Evolutionary conservation across 768 basidiomycete species (phyloP).

Genomic region (Russula earlei): DNA sequence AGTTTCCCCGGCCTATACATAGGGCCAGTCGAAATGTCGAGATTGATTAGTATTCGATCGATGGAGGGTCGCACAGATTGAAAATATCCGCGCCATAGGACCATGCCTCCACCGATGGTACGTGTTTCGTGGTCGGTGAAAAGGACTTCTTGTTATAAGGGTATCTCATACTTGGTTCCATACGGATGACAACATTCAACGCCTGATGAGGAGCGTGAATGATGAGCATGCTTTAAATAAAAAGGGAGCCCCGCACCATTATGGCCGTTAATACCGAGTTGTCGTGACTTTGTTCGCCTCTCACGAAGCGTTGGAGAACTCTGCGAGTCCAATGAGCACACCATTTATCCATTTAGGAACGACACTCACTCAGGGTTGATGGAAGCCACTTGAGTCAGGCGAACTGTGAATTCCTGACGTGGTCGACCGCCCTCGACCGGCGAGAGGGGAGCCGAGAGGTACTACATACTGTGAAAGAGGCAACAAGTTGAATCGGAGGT

Average conservation of each 20-base stretch:
- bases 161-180: conserved; percentile 57
- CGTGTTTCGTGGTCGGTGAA: conserved; percentile 50
- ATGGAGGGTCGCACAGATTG: conserved; percentile 68
- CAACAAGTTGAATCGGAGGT: background rate
- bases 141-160: conserved; percentile 69
- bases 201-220: conserved; percentile 35
- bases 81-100: conserved; percentile 73
- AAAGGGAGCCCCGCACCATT: conserved; percentile 33
- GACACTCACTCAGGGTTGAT: conserved; percentile 71
- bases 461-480: conserved; percentile 47
- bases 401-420: conserved; percentile 59
- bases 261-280: conserved; percentile 58
- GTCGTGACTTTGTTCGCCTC: conserved; percentile 60
- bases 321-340: conserved; percentile 28
- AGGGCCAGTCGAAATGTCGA: conserved; percentile 66
- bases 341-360: background rate
- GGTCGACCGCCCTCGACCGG: conserved; percentile 19
- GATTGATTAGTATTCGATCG: conserved; percentile 54
- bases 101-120: conserved; percentile 50
- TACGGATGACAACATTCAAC: conserved; percentile 63
- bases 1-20: conserved; percentile 64
- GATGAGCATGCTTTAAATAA: background rate
- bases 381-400: conserved; percentile 56
- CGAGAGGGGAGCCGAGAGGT: conserved; percentile 27
- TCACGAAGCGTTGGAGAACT: conserved; percentile 50